Evolutionary conservation across 345 rosid genomes (phyloP).

Genomic region (Camelina neglecta): DNA sequence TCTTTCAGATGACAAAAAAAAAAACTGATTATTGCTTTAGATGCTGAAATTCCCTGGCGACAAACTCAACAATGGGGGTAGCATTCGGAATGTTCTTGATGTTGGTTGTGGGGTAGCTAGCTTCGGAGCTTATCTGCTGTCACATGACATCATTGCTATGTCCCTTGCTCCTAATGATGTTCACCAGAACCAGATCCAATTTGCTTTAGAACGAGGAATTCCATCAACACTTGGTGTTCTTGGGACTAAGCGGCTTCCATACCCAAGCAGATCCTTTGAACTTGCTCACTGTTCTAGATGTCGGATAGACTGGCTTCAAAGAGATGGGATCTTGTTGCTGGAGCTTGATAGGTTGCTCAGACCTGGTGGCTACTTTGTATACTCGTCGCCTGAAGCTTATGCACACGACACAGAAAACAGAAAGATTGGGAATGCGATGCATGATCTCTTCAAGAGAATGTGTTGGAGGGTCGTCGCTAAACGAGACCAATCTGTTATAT

Average conservation of each 20-base stretch:
- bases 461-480: conserved; percentile 85
- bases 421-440: conserved; percentile 83
- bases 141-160: conserved; percentile 82
- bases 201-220: conserved; percentile 95
- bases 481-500: conserved; percentile 89
- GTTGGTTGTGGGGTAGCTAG: conserved; percentile 99
- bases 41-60: conserved; percentile 95
- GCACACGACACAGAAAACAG: conserved; percentile 84
- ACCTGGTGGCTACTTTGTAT: conserved; percentile 97
- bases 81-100: conserved; percentile 85
- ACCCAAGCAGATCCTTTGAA: conserved; percentile 98
- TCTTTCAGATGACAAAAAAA: conserved; percentile 40
- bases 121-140: conserved; percentile 95
- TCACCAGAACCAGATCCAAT: conserved; percentile 97
- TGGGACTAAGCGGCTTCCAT: conserved; percentile 95
- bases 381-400: conserved; percentile 98
- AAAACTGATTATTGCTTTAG: conserved; percentile 53
- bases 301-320: conserved; percentile 97
- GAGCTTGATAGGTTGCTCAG: conserved; percentile 95
- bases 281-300: conserved; percentile 97
- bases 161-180: conserved; percentile 98
- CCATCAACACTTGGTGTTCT: conserved; percentile 94
- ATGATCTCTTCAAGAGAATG: conserved; percentile 80
- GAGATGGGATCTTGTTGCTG: conserved; percentile 88
- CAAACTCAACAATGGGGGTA: conserved; percentile 84